Evolutionary conservation across 345 rosid species (phyloP).

Genomic region (Citrus cavaleriei): DNA sequence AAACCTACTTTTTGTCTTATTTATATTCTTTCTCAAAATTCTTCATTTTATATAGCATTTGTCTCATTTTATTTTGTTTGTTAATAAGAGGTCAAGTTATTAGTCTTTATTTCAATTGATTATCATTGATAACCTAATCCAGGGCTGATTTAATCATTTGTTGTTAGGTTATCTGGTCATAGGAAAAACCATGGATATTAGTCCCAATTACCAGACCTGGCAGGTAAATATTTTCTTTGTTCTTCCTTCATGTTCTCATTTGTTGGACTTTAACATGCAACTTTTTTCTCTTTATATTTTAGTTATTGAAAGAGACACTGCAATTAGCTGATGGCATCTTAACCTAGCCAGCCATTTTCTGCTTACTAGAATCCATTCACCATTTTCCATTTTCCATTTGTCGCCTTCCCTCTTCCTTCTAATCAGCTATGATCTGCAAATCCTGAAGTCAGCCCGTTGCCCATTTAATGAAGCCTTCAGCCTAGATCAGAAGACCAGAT

Average conservation of each 20-base stretch:
- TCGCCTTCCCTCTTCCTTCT: conserved; percentile 32
- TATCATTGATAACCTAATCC: not conserved
- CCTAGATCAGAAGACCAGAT: conserved; percentile 31
- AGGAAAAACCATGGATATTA: conserved; percentile 53
- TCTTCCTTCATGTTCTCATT: not conserved
- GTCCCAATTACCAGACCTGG: conserved; percentile 8
- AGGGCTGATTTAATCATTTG: conserved; percentile 14
- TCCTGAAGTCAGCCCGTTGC: conserved; percentile 29
- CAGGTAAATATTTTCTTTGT: conserved; percentile 1
- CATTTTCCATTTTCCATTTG: conserved; percentile 22
- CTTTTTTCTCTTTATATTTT: conserved; percentile 4
- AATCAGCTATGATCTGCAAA: conserved; percentile 36
- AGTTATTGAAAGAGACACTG: conserved; percentile 6
- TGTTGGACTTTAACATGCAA: conserved; percentile 5
- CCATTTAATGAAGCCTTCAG: conserved; percentile 33
- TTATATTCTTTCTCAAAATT: not conserved
- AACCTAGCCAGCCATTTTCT: conserved; percentile 25
- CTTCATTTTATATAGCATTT: not conserved
- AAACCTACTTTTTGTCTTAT: not conserved
- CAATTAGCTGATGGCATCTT: conserved; percentile 20
- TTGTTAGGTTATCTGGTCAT: conserved; percentile 42
- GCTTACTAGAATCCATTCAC: conserved; percentile 28
- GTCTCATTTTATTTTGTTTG: not conserved
- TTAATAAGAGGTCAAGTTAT: not conserved
- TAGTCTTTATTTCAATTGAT: not conserved